Evolutionary conservation across 208 protist species (phyloP), one percentile per base, ranked within the genome.

Genomic region (Leptomonas pyrrhocoris): DNA sequence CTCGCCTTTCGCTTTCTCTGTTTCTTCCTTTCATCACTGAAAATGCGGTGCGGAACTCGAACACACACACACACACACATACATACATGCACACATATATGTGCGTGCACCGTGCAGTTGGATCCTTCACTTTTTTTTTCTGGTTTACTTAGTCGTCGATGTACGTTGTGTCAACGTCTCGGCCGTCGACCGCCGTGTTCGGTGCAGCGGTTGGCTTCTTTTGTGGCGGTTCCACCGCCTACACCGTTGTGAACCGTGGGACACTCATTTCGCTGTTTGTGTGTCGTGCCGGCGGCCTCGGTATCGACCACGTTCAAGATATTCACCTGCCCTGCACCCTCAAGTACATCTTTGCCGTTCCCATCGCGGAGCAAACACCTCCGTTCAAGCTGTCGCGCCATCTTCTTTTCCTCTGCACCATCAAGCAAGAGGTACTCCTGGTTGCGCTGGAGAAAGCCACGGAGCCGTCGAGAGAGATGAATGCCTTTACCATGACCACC

Each of bases 341-440:
- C 30, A 92, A 91, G 59, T 94, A 90, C 62, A 48, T 94, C 34
- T 68, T 83, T 53, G 62, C 80, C 12, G 71, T 96, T 16, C 71
- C 80, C 15, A 67, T 96, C 1, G 56, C 60, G 0, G 78, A 94
- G 36, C 49, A 74, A 0, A 43, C 66, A 0, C 53, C 46, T 0
- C 46, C 74, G 40, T 64, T 73, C n/a, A 56, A 53, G 2, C 6
- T 58, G 50, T 21, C 66, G 1, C 81, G 87, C 3, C 84, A 96
- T 69, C 64, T 94, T 6, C 80, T 91, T 13, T 96, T 96, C 70
- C 38, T 94, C 3, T 79, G 89, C 59, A 88, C 86, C 36, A 68
- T 84, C 13, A 94, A 93, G 58, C 89, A 96, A 64, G 80, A 93
- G 59, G 75, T 92, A 11, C 76, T 85, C 11, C 46, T 96, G 18